Conservation (phyloP, 2,329 filamentous ascomycete genomes). For the Colletotrichum sp. region DNA sequence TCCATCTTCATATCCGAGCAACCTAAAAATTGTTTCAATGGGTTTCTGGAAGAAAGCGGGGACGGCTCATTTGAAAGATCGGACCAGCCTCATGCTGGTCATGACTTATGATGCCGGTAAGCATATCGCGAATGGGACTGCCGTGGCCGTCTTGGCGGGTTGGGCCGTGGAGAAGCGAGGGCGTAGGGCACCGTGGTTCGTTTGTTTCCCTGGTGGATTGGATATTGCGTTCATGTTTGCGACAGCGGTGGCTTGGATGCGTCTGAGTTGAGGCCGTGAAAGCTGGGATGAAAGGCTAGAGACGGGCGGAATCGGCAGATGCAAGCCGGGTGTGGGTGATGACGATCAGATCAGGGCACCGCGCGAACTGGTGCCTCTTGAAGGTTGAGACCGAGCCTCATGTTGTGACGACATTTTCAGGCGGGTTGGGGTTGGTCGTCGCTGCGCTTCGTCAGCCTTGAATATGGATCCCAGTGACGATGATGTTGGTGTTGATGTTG, state of each 20-base stretch:
- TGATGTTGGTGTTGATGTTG: not conserved
- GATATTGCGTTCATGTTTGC: not conserved
- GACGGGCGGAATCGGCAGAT: not conserved
- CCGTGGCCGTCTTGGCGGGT: conserved; percentile 4
- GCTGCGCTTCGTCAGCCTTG: not conserved
- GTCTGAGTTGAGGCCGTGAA: not conserved
- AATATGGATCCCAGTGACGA: not conserved
- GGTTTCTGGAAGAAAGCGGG: not conserved
- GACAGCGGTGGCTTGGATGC: not conserved
- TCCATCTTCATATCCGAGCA: not conserved
- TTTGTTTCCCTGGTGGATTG: not conserved
- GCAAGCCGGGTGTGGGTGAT: not conserved
- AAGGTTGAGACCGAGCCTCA: not conserved
- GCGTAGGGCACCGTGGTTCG: not conserved
- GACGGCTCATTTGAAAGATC: not conserved
- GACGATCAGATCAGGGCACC: not conserved
- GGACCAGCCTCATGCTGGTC: not conserved
- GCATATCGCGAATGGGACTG: not conserved
- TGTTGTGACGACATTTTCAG: not conserved
- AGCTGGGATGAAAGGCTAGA: not conserved
- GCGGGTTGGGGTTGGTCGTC: not conserved
- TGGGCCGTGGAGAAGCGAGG: not conserved
- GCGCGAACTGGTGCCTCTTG: not conserved
- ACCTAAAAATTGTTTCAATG: not conserved
- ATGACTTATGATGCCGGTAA: not conserved